Evolutionary conservation across 257 asterid genomes (phyloP), one percentile per base, ranked within the genome.

Genomic region (Euphrasia confusa): DNA sequence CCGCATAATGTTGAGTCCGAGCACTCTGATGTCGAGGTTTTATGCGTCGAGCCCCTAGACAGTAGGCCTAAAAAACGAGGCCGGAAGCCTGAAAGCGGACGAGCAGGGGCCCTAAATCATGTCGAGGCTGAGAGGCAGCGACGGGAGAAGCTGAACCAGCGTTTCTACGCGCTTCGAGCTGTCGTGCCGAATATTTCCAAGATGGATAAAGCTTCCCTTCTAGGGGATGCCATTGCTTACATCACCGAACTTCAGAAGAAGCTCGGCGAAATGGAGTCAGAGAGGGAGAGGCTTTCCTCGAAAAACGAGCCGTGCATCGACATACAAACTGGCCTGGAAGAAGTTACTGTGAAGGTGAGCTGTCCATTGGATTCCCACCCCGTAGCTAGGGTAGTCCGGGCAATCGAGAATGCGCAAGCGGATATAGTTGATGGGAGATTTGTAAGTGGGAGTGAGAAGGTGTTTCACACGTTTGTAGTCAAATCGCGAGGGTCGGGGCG

Each of bases 121-220:
- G 98, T 91, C 0, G 97, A 86, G 73, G 97, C 98, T 1, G 97
- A 91, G 74, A 89, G 98, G 74, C 95, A 84, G 72, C 69, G 98
- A 28, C 70, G 96, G 3, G 98, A 91, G 54, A 91, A 91, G 84
- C 83, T 91, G 57, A 91, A 86, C 75, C 98, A 88, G 72, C 78
- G 95, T 2, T 91, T 91, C 55, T 91, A 88, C 42, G 98, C 96
- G 0, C 64, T 91, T 10, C 74, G 98, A 71, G 96, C 96, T 0
- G 95, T 91, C 1, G 98, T 91, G 4, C 97, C 97, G 0, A 91
- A 83, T 60, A 88, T 91, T 49, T 86, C 97, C 35, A 88, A 91
- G 70, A 88, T 88, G 98, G 98, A 91, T 69, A 88, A 88, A 80
- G 98, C 97, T 49, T 91, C 98, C 35, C 90, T 91, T 9, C 65